These are phyloP conservation scores for Aspergillus pseudoviridinutans DNA, from an alignment of 2,329 filamentous ascomycete species.

Conservation along the genomic window DNA sequence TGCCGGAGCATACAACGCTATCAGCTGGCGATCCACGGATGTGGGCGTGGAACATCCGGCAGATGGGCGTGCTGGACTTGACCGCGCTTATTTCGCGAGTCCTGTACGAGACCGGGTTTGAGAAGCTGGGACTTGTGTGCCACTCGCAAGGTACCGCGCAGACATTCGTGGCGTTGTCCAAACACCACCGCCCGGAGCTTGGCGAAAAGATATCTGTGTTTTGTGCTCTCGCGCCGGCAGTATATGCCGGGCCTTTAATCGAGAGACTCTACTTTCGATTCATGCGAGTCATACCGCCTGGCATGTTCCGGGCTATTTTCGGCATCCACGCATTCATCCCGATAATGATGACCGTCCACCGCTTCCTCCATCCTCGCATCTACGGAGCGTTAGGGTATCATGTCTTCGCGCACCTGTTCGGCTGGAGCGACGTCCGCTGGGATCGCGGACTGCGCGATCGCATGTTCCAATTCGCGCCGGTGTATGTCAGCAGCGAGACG, in stretches of 20 bases:
- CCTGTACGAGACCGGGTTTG: conserved; percentile 74
- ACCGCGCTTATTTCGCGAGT: conserved; percentile 76
- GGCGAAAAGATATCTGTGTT: conserved; percentile 82
- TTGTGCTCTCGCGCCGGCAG: conserved; percentile 84
- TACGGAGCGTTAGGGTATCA: conserved; percentile 83
- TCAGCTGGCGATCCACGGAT: conserved; percentile 75
- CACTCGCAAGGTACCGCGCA: conserved; percentile 92
- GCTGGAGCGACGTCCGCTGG: conserved; percentile 83
- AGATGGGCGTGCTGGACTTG: conserved; percentile 88
- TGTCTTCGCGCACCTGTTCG: conserved; percentile 85
- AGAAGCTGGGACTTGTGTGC: conserved; percentile 75
- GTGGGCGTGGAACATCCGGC: conserved; percentile 95
- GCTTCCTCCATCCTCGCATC: conserved; percentile 57
- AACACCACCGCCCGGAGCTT: conserved; percentile 81
- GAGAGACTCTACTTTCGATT: conserved; percentile 88
- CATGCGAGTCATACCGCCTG: conserved; percentile 74
- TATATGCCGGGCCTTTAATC: conserved; percentile 82
- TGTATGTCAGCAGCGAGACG: conserved; percentile 82
- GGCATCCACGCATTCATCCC: conserved; percentile 93
- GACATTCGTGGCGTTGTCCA: conserved; percentile 80
- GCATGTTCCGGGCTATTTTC: conserved; percentile 75
- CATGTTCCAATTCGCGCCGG: conserved; percentile 88
- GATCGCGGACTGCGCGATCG: conserved; percentile 72
- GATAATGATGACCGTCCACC: conserved; percentile 83
- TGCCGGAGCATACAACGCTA: conserved; percentile 69